Evolutionary conservation across 768 basidiomycete species (phyloP).

Genomic region (Mycena vulgaris): DNA sequence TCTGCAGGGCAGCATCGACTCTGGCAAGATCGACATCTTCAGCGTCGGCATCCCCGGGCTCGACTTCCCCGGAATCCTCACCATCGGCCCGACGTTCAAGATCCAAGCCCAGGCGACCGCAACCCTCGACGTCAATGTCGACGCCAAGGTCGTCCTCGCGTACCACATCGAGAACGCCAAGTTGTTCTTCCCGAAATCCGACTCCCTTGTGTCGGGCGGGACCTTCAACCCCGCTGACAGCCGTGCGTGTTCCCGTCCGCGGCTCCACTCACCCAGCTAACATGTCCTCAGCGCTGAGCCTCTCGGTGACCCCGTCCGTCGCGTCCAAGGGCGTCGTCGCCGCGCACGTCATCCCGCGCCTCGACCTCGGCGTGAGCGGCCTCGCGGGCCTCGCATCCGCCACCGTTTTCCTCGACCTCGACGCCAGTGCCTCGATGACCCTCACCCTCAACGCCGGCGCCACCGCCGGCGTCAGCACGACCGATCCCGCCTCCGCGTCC

Average conservation of each 20-base stretch:
- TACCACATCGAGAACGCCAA: constrained; percentile 50
- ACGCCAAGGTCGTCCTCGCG: constrained; percentile 49
- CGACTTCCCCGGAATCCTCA: constrained; percentile 57
- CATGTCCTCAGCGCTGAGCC: constrained; percentile 45
- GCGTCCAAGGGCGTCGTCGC: constrained; percentile 45
- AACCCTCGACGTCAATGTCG: constrained; percentile 50
- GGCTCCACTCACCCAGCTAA: no score
- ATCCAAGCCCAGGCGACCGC: constrained; percentile 48
- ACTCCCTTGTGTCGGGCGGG: constrained; percentile 42
- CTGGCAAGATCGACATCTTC: constrained; percentile 48
- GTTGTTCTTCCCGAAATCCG: constrained; percentile 55
- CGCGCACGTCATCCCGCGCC: constrained; percentile 56
- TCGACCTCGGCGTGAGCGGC: constrained; percentile 51
- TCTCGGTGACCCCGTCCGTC: constrained; percentile 51
- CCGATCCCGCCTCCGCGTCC: constrained; percentile 18
- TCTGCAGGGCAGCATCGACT: constrained; percentile 45
- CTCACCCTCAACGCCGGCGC: constrained; percentile 40
- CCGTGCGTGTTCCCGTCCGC: constrained; percentile 45
- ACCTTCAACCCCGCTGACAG: constrained; percentile 46
- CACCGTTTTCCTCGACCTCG: constrained; percentile 43
- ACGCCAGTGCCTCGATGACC: constrained; percentile 46
- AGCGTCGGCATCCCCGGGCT: constrained; percentile 50
- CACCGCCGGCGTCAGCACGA: constrained; percentile 24
- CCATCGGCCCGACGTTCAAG: constrained; percentile 57
- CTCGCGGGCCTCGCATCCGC: constrained; percentile 37